Conservation (phyloP, 2,329 filamentous ascomycete species). For the Pyricularia pennisetigena region DNA sequence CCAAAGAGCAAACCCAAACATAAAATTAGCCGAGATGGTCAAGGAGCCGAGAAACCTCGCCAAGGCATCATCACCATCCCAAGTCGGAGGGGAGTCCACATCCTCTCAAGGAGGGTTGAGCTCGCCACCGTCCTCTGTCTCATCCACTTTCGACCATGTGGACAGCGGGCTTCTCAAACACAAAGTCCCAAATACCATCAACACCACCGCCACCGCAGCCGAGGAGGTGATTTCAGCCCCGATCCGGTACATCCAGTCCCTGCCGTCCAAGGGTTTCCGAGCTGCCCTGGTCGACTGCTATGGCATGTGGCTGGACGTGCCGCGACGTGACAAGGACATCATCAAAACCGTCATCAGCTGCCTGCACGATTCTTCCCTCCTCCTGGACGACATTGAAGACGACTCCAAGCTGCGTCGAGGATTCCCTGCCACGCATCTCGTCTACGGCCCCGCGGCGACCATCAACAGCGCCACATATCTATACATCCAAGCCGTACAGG, state of each 20-base stretch:
- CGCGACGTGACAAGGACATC: constrained; percentile 7
- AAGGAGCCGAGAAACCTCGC: background rate
- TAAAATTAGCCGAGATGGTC: background rate
- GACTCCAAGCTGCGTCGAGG: constrained; percentile 21
- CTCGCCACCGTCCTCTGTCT: background rate
- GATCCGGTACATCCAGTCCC: constrained; percentile 14
- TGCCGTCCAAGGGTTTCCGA: constrained; percentile 17
- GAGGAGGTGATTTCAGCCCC: constrained; percentile 9
- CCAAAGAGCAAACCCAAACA: background rate
- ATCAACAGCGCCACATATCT: constrained; percentile 25
- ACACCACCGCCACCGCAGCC: background rate
- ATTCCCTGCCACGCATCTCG: constrained; percentile 21
- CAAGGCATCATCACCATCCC: background rate
- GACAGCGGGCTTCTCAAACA: too few relatives aligned
- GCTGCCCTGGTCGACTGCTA: constrained; percentile 15
- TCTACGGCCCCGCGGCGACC: constrained; percentile 24
- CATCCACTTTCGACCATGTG: background rate
- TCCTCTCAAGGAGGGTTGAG: too few relatives aligned
- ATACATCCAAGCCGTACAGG: constrained; percentile 14
- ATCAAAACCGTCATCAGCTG: constrained; percentile 17
- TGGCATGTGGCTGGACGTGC: constrained; percentile 19
- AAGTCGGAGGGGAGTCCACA: too few relatives aligned
- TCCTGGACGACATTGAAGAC: constrained; percentile 29
- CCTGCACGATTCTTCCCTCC: constrained; percentile 22
- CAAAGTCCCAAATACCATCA: background rate